Evolutionary conservation across 768 basidiomycete species (phyloP).

Genomic region (Calvatia gigantea): DNA sequence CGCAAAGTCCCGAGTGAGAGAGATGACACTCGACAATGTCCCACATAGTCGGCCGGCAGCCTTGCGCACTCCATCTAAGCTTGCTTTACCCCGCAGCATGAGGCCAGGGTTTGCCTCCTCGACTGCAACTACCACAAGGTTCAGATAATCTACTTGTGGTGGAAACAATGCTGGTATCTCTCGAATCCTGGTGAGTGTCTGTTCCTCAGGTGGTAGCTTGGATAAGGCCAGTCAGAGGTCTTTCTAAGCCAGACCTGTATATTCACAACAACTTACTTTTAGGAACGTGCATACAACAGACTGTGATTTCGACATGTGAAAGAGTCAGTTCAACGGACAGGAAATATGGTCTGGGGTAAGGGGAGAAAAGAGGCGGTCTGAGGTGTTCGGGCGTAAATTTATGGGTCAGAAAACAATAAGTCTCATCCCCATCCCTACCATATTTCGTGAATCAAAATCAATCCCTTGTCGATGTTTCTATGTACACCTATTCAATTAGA

Average conservation of each 20-base stretch:
- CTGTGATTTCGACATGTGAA: background rate
- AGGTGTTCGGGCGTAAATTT: background rate
- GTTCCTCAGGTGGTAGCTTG: background rate
- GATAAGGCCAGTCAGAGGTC: background rate
- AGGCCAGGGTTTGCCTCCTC: background rate
- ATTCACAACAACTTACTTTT: background rate
- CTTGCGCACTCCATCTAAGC: background rate
- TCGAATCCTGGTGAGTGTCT: background rate
- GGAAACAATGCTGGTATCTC: background rate
- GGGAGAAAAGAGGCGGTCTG: background rate
- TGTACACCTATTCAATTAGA: too few species aligned
- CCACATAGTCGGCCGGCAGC: background rate
- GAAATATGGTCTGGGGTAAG: background rate
- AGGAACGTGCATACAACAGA: background rate
- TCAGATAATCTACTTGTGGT: background rate
- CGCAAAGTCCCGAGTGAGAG: background rate
- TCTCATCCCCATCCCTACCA: background rate
- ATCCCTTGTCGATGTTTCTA: too few species aligned
- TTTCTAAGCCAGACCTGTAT: background rate
- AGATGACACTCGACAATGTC: background rate
- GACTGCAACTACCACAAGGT: background rate
- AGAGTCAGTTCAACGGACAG: background rate
- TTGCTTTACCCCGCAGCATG: background rate
- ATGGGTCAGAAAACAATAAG: background rate
- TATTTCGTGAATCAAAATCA: too few species aligned